Evolutionary conservation across 108 stramenopile genomes (phyloP), one percentile per base, ranked within the genome.

Genomic region (Craspedostauros australis): DNA sequence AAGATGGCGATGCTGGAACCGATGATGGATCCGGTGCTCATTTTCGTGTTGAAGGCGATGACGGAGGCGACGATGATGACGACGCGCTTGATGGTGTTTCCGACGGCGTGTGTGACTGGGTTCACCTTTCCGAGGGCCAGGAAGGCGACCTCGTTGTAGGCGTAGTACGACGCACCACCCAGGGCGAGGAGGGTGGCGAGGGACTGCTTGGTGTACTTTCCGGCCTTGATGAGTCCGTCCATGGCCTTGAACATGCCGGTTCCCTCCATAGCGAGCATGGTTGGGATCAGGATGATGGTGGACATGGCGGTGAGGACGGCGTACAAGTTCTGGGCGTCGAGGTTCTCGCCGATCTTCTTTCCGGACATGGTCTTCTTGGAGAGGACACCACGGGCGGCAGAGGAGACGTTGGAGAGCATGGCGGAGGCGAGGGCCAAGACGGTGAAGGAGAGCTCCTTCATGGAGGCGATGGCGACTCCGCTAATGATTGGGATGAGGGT

Each of bases 91-190:
- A 98, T 96, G 51, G 95, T 96, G 86, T 98, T 98, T 42, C 97
- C 97, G 44, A 98, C 97, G 36, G 97, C 97, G 60, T 95, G 95
- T 14, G 91, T 96, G 18, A 96, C 91, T 33, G 95, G 95, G 68
- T 94, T 91, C 57, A 96, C 91, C 60, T 90, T 90, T 56, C 92
- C 93, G 48, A 98, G 84, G 19, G 97, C 97, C 49, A 95, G 58
- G 80, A 96, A 98, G 37, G 97, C 97, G 18, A 98, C 97, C 69
- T 98, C 97, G 57, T 98, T 98, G 90, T 98, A 98, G n/a, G 94
- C 86, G 68, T 98, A 98, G 85, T 96, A 98, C 18, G 76, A 60
- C 34, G 65, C 64, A 49, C 86, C 86, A 44, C 67, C 70, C 15
- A 82, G 66, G 25, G 67, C 78, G 42, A 87, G 46, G 33, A 82